Conservation (phyloP, 805 yeast genomes). For the Kodamaea leandrae region DNA sequence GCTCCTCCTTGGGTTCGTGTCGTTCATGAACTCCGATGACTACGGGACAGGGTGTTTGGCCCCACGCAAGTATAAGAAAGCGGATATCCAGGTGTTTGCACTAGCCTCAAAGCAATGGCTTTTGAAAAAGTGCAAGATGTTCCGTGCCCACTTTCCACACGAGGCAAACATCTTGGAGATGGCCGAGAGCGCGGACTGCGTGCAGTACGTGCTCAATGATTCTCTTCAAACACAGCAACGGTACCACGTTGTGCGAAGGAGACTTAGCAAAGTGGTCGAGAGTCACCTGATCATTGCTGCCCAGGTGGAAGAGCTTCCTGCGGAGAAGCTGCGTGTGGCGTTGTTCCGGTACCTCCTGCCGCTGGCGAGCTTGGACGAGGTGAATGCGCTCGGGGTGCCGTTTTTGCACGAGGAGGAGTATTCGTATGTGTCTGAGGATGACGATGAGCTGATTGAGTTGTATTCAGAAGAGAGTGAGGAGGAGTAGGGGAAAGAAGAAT, state of each 20-base stretch:
- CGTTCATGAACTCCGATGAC: conserved; percentile 17
- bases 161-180: conserved; percentile 12
- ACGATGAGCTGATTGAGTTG: conserved; percentile 1
- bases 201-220: conserved; percentile 2
- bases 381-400: conserved; percentile 3
- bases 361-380: neutral
- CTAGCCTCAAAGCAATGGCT: conserved; percentile 16
- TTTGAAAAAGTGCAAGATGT: conserved; percentile 11
- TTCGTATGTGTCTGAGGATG: conserved; percentile 2
- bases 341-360: conserved; percentile 1
- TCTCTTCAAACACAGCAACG: conserved; percentile 6
- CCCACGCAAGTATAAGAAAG: neutral
- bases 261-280: neutral
- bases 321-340: neutral
- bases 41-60: conserved; percentile 13
- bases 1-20: conserved; percentile 15
- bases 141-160: conserved; percentile 13
- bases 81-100: conserved; percentile 7
- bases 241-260: neutral
- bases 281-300: neutral
- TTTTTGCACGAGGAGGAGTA: conserved; percentile 3
- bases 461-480: conserved; percentile 1
- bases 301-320: conserved; percentile 5
- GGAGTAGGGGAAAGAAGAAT: too few species aligned
- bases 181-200: neutral